A percentile compares a stretch with the other conserved stretches of the same genome.
phyloP scores from a whole-genome alignment of 2,329 filamentous ascomycete genomes.

The Fusarium mundagurra region DNA sequence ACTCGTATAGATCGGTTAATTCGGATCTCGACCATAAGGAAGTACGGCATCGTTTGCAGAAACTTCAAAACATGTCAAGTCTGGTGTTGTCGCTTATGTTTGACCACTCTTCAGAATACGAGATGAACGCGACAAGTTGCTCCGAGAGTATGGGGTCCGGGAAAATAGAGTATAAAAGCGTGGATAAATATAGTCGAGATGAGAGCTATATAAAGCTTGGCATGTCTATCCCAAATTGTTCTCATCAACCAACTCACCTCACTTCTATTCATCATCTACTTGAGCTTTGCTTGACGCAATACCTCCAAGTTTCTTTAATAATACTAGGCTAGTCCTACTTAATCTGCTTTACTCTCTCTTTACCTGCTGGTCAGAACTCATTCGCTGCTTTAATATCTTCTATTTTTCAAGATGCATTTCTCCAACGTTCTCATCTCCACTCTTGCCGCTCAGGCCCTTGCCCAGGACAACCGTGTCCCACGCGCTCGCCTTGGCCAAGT shows the following conservation, averaged over 20 bases:
- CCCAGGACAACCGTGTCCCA: background rate
- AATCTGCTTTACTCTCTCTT: background rate
- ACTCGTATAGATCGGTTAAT: background rate
- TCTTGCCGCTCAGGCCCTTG: conserved; percentile 21
- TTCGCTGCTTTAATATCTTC: background rate
- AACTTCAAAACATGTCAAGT: background rate
- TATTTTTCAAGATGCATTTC: conserved; percentile 8
- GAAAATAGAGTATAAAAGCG: background rate
- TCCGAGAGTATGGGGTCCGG: background rate
- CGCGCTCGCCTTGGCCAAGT: background rate
- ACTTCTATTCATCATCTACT: background rate
- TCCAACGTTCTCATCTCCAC: conserved; percentile 2
- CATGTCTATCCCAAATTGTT: background rate
- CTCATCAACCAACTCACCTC: background rate
- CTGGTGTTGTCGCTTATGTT: background rate
- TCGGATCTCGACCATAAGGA: background rate
- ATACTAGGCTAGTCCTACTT: background rate
- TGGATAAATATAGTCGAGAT: no score
- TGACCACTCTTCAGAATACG: background rate
- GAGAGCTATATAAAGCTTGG: conserved; percentile 5
- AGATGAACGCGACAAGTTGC: background rate
- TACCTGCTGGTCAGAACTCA: conserved; percentile 14
- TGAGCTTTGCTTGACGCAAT: conserved; percentile 22
- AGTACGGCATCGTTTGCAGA: background rate
- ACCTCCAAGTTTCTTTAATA: background rate